Conservation (phyloP, 2,329 filamentous ascomycete genomes). For the Teratosphaeriaceae sp. region DNA sequence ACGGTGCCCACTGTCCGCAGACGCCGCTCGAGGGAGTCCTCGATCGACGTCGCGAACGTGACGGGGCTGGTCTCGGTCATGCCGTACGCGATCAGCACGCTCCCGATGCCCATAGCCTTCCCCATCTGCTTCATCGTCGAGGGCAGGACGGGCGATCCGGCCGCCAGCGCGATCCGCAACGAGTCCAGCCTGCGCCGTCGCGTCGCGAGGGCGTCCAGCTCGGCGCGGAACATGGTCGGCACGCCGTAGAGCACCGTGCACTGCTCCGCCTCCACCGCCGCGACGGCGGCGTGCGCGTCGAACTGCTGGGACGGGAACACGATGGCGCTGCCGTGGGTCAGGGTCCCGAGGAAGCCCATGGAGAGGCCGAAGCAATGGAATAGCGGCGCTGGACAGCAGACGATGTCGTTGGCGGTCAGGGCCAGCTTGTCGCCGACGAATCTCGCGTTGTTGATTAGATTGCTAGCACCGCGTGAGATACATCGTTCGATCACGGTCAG, state of each 20-base stretch:
- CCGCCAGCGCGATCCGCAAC: not conserved
- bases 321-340: not conserved
- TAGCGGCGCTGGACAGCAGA: not conserved
- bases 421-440: not conserved
- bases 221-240: not conserved
- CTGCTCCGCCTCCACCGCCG: not conserved
- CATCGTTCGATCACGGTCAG: not conserved
- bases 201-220: not conserved
- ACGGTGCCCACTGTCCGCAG: not conserved
- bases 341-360: not conserved
- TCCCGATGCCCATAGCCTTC: not conserved
- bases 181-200: not conserved
- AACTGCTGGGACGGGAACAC: not conserved
- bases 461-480: not conserved
- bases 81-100: slow-evolving; percentile 33
- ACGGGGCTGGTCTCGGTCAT: slow-evolving; percentile 54
- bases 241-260: not conserved
- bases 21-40: not conserved
- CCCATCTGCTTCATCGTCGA: not conserved
- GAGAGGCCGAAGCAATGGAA: not conserved
- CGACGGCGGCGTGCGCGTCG: not conserved
- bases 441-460: not conserved
- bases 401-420: not conserved
- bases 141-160: not conserved
- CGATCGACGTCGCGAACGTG: slow-evolving; percentile 2